Conservation (phyloP, 2,329 filamentous ascomycete genomes). For the Aspergillus brasiliensis region DNA sequence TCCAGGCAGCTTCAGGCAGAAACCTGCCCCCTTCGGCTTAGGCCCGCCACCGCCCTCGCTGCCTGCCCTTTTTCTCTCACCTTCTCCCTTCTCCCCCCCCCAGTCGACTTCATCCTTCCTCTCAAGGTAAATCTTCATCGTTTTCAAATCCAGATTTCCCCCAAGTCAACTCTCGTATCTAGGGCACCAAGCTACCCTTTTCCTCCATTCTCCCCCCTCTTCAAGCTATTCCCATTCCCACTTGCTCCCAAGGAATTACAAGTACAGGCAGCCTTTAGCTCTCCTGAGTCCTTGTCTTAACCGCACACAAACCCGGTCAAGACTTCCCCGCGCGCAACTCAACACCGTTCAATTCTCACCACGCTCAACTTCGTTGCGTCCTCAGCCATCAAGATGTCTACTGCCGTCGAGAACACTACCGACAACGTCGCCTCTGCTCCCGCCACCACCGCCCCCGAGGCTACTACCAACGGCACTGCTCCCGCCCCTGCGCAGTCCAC, state of each 20-base stretch:
- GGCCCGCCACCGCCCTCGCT: slow-evolving; percentile 15
- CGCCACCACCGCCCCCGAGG: slow-evolving; percentile 64
- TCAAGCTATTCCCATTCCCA: slow-evolving; percentile 48
- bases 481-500: slow-evolving; percentile 70
- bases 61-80: slow-evolving; percentile 28
- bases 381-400: slow-evolving; percentile 73
- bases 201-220: slow-evolving; percentile 61
- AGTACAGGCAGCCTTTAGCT: slow-evolving; percentile 48
- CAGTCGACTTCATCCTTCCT: slow-evolving; percentile 26
- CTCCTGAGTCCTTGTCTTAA: slow-evolving; percentile 66
- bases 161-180: slow-evolving; percentile 54
- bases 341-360: slow-evolving; percentile 35
- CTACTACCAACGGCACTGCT: slow-evolving; percentile 58
- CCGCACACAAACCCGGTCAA: slow-evolving; percentile 27
- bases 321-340: slow-evolving; percentile 27
- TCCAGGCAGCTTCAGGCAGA: slow-evolving; percentile 15
- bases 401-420: slow-evolving; percentile 69
- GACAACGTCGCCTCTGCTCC: slow-evolving; percentile 65
- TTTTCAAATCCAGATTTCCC: slow-evolving; percentile 23
- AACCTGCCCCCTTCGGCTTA: slow-evolving; percentile 11
- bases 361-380: slow-evolving; percentile 39
- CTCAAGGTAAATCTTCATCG: slow-evolving; percentile 26
- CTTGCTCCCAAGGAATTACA: slow-evolving; percentile 13
- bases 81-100: slow-evolving; percentile 23
- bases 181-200: slow-evolving; percentile 90